Percentiles rank a stretch among this genome's conserved stretches.
These are phyloP conservation scores for Bipolaris victoriae DNA, from an alignment of 2,329 filamentous ascomycete species.

Conservation along the genomic window DNA sequence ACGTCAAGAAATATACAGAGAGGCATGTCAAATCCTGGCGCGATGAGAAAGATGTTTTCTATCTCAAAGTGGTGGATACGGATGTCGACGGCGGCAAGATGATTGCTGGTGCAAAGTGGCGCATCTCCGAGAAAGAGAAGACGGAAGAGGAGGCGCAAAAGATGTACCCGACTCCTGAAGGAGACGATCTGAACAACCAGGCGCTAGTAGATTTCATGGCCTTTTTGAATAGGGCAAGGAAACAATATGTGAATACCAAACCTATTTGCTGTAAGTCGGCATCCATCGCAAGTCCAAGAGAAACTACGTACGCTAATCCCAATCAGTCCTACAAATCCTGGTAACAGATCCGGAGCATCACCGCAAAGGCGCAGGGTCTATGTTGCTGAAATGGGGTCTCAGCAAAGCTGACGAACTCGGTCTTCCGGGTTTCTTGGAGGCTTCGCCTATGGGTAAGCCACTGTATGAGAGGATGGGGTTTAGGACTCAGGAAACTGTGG, in stretches of 20 bases:
- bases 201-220: conserved; percentile 38
- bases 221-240: conserved; percentile 34
- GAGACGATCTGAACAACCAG: conserved; percentile 32
- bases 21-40: conserved; percentile 35
- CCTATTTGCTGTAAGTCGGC: conserved; percentile 42
- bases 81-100: conserved; percentile 39
- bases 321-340: conserved; percentile 39
- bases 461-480: conserved; percentile 50
- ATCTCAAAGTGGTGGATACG: conserved; percentile 45
- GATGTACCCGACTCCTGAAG: conserved; percentile 35
- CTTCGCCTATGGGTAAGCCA: conserved; percentile 47
- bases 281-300: neutral
- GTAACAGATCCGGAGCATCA: conserved; percentile 50
- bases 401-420: conserved; percentile 49
- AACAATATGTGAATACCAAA: conserved; percentile 42
- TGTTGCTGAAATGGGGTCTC: conserved; percentile 50
- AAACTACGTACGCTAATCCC: neutral
- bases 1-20: conserved; percentile 24
- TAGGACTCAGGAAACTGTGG: conserved; percentile 16
- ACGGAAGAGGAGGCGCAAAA: conserved; percentile 40
- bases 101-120: conserved; percentile 47
- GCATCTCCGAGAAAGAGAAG: conserved; percentile 41
- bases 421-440: conserved; percentile 52
- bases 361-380: conserved; percentile 50
- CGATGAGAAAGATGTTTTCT: conserved; percentile 36